Percentiles rank a stretch among this genome's conserved stretches.
Conservation (phyloP, 257 asterid genomes). For the Euphrasia confusa region DNA sequence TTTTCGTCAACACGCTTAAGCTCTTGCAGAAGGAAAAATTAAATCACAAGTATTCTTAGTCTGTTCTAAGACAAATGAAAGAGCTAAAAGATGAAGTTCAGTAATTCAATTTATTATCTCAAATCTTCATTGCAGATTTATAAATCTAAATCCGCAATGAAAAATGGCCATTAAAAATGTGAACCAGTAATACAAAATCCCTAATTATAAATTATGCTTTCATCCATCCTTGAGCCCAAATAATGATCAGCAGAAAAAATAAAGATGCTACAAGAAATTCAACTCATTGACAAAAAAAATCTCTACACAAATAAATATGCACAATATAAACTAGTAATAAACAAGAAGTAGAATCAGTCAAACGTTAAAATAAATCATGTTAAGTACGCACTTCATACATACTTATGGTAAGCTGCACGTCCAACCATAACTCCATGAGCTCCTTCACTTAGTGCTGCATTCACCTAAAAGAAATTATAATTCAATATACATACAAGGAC, state of each 20-base stretch:
- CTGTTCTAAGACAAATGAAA: not conserved
- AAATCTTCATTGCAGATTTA: too few relatives aligned
- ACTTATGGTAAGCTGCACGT: slow-evolving; percentile 82
- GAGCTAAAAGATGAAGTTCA: not conserved
- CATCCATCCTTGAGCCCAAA: not conserved
- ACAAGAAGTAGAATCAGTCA: not conserved
- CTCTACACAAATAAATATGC: not conserved
- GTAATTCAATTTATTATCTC: too few relatives aligned
- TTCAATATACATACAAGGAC: slow-evolving; percentile 16
- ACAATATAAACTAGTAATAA: not conserved
- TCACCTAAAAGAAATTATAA: slow-evolving; percentile 41
- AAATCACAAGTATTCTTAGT: slow-evolving; percentile 2
- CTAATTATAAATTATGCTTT: not conserved
- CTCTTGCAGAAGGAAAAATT: slow-evolving; percentile 8
- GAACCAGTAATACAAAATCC: not conserved
- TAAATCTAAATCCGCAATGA: too few relatives aligned
- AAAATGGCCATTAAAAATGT: too few relatives aligned
- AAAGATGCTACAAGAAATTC: not conserved
- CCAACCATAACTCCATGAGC: slow-evolving; percentile 97
- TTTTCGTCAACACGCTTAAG: slow-evolving; percentile 27
- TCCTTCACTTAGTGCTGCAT: slow-evolving; percentile 75
- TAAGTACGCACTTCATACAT: slow-evolving; percentile 22
- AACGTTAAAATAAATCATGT: not conserved
- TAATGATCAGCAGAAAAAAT: not conserved
- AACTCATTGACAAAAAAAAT: not conserved